phyloP scores from a whole-genome alignment of 2,329 filamentous ascomycete genomes.

The Xylariaceae sp. region DNA sequence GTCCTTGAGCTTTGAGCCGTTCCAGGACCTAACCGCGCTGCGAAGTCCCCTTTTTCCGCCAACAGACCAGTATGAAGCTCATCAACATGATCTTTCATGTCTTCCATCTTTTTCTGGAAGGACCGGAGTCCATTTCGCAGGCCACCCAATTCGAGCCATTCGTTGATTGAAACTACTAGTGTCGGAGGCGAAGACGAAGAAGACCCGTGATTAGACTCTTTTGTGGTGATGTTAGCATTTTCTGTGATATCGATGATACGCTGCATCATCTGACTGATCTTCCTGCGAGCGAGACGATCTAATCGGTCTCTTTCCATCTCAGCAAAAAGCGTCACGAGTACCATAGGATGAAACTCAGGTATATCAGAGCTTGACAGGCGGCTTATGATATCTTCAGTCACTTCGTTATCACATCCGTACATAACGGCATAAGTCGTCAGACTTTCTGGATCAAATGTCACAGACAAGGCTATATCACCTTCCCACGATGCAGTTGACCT shows the following conservation, averaged over 20 bases:
- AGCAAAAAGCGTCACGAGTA: constrained; percentile 18
- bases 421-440: constrained; percentile 16
- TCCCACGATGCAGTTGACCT: constrained; percentile 9
- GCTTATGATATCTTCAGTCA: constrained; percentile 9
- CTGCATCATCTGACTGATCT: constrained; percentile 13
- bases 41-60: not conserved
- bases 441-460: constrained; percentile 17
- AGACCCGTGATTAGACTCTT: not conserved
- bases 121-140: constrained; percentile 7
- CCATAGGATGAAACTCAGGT: constrained; percentile 16
- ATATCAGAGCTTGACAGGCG: constrained; percentile 11
- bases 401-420: constrained; percentile 18
- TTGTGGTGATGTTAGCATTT: not conserved
- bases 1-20: constrained; percentile 9
- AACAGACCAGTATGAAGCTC: constrained; percentile 6
- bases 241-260: constrained; percentile 15
- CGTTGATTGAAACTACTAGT: constrained; percentile 3
- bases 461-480: constrained; percentile 18
- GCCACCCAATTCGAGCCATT: constrained; percentile 9
- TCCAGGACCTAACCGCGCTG: no score
- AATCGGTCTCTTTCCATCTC: constrained; percentile 20
- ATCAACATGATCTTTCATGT: constrained; percentile 7
- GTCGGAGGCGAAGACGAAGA: no score
- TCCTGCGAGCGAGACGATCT: constrained; percentile 4
- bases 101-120: constrained; percentile 7